These are phyloP conservation scores for Penicillium occitanis DNA, from an alignment of 2,329 filamentous ascomycete genomes.

Conservation along the genomic window DNA sequence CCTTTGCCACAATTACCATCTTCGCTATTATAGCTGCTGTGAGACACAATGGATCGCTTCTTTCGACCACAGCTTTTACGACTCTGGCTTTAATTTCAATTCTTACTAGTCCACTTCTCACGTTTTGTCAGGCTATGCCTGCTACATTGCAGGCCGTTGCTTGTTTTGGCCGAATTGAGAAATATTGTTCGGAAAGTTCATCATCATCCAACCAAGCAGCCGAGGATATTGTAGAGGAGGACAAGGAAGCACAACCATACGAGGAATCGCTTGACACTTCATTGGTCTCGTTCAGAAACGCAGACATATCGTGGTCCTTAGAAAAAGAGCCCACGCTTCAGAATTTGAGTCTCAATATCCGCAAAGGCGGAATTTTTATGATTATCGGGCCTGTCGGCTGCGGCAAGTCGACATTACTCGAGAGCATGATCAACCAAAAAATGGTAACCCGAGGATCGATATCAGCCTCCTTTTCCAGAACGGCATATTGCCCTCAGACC, in stretches of 20 bases:
- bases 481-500: constrained; percentile 41
- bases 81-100: constrained; percentile 22
- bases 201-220: background rate
- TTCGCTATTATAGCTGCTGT: constrained; percentile 25
- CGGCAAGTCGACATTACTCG: constrained; percentile 48
- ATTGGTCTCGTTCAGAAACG: constrained; percentile 1
- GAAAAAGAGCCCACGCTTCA: background rate
- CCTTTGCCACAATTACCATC: constrained; percentile 29
- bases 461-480: background rate
- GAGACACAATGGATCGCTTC: constrained; percentile 16
- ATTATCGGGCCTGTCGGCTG: constrained; percentile 52
- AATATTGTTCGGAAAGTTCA: constrained; percentile 26
- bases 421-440: constrained; percentile 26
- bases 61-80: constrained; percentile 2
- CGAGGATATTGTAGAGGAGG: background rate
- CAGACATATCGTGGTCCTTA: background rate
- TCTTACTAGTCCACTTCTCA: constrained; percentile 26
- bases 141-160: constrained; percentile 39
- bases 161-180: constrained; percentile 44
- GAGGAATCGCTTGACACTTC: background rate
- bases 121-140: constrained; percentile 31
- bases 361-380: constrained; percentile 28
- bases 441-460: background rate
- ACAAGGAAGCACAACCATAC: background rate
- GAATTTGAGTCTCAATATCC: background rate